Percentiles rank a stretch among this genome's conserved stretches.
Evolutionary conservation across 2,329 filamentous ascomycete genomes (phyloP).

Genomic region (Escovopsis sp.): DNA sequence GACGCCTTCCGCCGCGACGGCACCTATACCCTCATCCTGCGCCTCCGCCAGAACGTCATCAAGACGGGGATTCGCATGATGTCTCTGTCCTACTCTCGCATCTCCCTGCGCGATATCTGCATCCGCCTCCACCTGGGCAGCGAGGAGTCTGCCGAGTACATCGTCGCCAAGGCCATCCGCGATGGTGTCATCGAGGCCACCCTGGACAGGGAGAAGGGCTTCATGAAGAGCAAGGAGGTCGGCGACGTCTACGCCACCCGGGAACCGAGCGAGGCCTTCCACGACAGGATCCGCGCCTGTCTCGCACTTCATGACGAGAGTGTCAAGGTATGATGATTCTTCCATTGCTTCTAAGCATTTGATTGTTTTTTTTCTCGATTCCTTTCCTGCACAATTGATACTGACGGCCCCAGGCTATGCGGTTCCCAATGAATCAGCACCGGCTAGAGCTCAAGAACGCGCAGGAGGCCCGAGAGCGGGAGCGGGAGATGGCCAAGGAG

Average conservation of each 20-base stretch:
- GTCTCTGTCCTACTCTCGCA: slow-evolving; percentile 93
- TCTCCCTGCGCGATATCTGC: slow-evolving; percentile 93
- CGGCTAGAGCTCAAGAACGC: slow-evolving; percentile 94
- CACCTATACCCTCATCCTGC: slow-evolving; percentile 89
- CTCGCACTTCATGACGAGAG: slow-evolving; percentile 90
- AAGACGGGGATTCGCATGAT: slow-evolving; percentile 99
- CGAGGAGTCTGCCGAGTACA: slow-evolving; percentile 97
- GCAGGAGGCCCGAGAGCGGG: slow-evolving; percentile 91
- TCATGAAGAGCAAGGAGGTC: slow-evolving; percentile 96
- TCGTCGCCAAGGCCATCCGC: slow-evolving; percentile 94
- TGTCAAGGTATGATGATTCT: slow-evolving; percentile 57
- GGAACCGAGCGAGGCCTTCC: slow-evolving; percentile 93
- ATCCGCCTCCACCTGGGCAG: slow-evolving; percentile 85
- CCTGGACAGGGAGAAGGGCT: slow-evolving; percentile 84
- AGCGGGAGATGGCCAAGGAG: slow-evolving; percentile 95
- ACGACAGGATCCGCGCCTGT: slow-evolving; percentile 88
- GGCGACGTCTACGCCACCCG: slow-evolving; percentile 92
- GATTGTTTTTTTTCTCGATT: background rate
- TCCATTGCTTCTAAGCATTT: background rate
- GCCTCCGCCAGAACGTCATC: slow-evolving; percentile 95
- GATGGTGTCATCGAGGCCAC: slow-evolving; percentile 96
- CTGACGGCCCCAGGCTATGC: slow-evolving; percentile 57
- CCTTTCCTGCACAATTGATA: background rate
- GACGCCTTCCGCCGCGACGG: slow-evolving; percentile 83
- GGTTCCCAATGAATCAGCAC: slow-evolving; percentile 99